Base-by-base conservation (phyloP, 345 rosid species). In the Populus nigra region DNA sequence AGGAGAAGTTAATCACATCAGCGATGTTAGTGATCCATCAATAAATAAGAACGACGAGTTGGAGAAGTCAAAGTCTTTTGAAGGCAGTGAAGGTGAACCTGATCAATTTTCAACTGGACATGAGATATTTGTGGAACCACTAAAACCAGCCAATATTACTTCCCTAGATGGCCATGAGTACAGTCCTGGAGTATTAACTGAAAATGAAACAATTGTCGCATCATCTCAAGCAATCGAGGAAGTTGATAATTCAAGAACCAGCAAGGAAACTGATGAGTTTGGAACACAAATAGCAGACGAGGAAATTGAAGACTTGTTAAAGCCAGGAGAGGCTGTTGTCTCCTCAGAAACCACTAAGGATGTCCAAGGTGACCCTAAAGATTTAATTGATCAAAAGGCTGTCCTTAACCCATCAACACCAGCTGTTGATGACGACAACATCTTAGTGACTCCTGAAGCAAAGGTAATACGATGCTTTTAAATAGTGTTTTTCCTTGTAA, bases 391-490 rank as follows among this genome's bases (percentile, higher is more conserved):
- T 18, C 31, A 69, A 31, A 71, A 22, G 69, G 31, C 57, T 20
- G 73, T 71, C 55, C 38, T 36, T 3, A 65, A 73, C 81, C 77
- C 77, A 78, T 25, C 75, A 61, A 20, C 61, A 27, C 78, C 63
- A 73, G 66, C 65, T 72, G 63, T 41, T 41, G 80, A 65, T 36
- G 55, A 53, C 5, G 66, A 29, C 57, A 62, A 55, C 15, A 65
- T 27, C 38, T 35, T 57, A 69, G 77, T 50, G 65, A 55, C 76
- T 59, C 59, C 17, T 17, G 59, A 75, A 72, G 82, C 35, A 79
- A 68, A 79, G 88, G 88, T 86, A 80, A 81, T 16, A 63, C 13
- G 68, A 27, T 53, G 59, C 53, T 53, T 20, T 20, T 53, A 53
- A 53, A n/a, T 22, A 20, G 59, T 53, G 59, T 18, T 20, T 53